A percentile compares a stretch with the other conserved stretches of the same genome.
These are phyloP conservation scores for Xylariaceae sp. DNA, from an alignment of 2,329 filamentous ascomycete species.

Conservation along the genomic window DNA sequence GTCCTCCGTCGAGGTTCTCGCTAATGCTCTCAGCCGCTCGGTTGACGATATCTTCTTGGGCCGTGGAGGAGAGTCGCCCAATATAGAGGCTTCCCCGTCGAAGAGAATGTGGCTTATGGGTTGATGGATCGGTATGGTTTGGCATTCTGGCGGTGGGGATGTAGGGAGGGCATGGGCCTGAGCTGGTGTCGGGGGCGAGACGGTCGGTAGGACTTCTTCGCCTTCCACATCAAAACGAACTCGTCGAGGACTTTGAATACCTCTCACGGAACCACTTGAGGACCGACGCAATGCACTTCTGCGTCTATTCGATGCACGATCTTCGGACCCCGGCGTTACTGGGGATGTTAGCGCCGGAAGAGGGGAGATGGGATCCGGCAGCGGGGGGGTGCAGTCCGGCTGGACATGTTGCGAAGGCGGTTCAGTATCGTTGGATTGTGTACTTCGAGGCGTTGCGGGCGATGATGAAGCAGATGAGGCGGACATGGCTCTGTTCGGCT, in stretches of 20 bases:
- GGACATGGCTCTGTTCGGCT: slow-evolving; percentile 26
- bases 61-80: slow-evolving; percentile 36
- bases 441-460: slow-evolving; percentile 17
- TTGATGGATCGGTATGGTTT: slow-evolving; percentile 20
- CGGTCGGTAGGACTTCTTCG: slow-evolving; percentile 56
- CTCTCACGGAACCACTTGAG: slow-evolving; percentile 47
- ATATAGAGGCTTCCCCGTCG: slow-evolving; percentile 34
- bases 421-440: slow-evolving; percentile 26
- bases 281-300: slow-evolving; percentile 55
- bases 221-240: slow-evolving; percentile 61
- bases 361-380: slow-evolving; percentile 38
- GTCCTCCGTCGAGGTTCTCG: slow-evolving; percentile 48
- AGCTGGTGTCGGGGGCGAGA: slow-evolving; percentile 45
- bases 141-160: slow-evolving; percentile 23
- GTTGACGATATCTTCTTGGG: slow-evolving; percentile 55
- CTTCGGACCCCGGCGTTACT: slow-evolving; percentile 49
- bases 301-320: slow-evolving; percentile 46
- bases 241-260: slow-evolving; percentile 51
- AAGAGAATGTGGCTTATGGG: slow-evolving; percentile 26
- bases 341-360: slow-evolving; percentile 49
- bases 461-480: slow-evolving; percentile 14
- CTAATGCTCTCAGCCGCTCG: slow-evolving; percentile 50
- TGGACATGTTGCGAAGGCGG: slow-evolving; percentile 19
- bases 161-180: slow-evolving; percentile 29
- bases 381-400: slow-evolving; percentile 22